phyloP scores from a whole-genome alignment of 352 stramenopile species.

The Globisporangium megalacanthum region DNA sequence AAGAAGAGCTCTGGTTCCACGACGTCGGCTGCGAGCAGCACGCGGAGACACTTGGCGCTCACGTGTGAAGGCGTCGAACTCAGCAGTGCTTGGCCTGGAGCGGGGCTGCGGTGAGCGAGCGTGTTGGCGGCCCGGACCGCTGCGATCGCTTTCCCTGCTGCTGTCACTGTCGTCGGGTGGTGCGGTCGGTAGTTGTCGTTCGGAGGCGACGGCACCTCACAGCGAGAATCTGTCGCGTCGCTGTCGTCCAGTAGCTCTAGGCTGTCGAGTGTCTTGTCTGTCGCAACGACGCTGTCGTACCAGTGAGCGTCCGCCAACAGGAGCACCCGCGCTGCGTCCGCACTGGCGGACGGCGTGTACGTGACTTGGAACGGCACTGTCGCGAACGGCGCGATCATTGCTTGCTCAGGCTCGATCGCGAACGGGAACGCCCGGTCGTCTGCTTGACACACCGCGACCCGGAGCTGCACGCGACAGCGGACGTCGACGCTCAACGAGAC shows the following conservation, averaged over 20 bases:
- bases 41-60: slow-evolving; percentile 45
- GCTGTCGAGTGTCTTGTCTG: background rate
- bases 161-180: slow-evolving; percentile 6
- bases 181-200: background rate
- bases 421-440: slow-evolving; percentile 31
- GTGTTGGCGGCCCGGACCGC: slow-evolving; percentile 66
- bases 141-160: slow-evolving; percentile 58
- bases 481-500: slow-evolving; percentile 58
- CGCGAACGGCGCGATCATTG: slow-evolving; percentile 24
- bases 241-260: background rate
- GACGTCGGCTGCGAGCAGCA: slow-evolving; percentile 54
- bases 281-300: slow-evolving; percentile 23
- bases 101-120: slow-evolving; percentile 20
- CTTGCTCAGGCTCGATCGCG: slow-evolving; percentile 15
- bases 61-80: slow-evolving; percentile 13
- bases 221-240: slow-evolving; percentile 2
- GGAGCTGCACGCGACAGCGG: slow-evolving; percentile 29
- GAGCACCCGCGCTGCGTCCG: slow-evolving; percentile 20
- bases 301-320: slow-evolving; percentile 65
- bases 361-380: slow-evolving; percentile 49
- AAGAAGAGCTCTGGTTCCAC: slow-evolving; percentile 61
- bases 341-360: slow-evolving; percentile 24
- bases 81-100: background rate
- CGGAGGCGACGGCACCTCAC: slow-evolving; percentile 3
- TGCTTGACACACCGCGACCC: slow-evolving; percentile 27